A percentile compares a stretch with the other conserved stretches of the same genome.
These are phyloP conservation scores for Pseudisothecium myosuroides DNA, from an alignment of 225 moss, liverwort and hornwort genomes.

Conservation along the genomic window DNA sequence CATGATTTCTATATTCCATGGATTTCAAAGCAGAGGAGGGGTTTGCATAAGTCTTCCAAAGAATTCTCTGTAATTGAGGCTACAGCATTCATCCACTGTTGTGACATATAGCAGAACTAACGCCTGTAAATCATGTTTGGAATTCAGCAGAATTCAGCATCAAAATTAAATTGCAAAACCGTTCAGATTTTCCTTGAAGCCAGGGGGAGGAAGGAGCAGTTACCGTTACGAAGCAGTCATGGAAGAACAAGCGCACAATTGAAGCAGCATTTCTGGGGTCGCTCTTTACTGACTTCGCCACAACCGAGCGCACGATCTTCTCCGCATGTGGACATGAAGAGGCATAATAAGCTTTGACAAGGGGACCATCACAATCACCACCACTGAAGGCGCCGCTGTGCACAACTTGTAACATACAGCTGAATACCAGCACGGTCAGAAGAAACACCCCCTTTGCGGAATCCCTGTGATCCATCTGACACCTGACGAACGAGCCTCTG, in stretches of 20 bases:
- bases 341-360: constrained; percentile 9
- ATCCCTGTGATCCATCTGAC: constrained; percentile 11
- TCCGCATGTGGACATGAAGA: constrained; percentile 22
- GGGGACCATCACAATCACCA: background rate
- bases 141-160: background rate
- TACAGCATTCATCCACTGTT: background rate
- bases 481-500: background rate
- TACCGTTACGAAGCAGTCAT: constrained; percentile 44
- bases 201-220: background rate
- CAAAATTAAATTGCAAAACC: background rate
- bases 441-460: background rate
- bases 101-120: background rate
- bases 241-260: constrained; percentile 37
- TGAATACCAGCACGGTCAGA: background rate
- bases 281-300: background rate
- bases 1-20: background rate
- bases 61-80: background rate
- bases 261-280: constrained; percentile 28
- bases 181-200: background rate
- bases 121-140: background rate
- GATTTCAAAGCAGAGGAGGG: background rate
- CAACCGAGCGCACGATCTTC: constrained; percentile 8
- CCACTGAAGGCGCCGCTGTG: background rate
- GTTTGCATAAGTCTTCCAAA: background rate
- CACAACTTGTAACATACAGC: constrained; percentile 5